Percentiles rank a stretch among this genome's conserved stretches.
phyloP scores from a whole-genome alignment of 805 yeast species.

The Lachancea lanzarotensis region DNA sequence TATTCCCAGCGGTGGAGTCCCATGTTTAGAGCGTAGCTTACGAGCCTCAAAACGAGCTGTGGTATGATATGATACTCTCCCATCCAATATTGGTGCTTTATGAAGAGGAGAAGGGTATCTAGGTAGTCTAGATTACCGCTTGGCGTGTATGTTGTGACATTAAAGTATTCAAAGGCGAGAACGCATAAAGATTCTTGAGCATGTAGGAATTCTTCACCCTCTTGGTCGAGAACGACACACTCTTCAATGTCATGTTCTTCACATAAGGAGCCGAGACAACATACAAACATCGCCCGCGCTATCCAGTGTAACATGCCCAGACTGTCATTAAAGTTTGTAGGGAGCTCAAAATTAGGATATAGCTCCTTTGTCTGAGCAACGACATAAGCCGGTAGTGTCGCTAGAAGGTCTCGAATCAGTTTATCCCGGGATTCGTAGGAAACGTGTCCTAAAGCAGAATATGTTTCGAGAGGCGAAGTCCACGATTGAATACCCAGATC shows the following conservation, averaged over 20 bases:
- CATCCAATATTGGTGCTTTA: constrained; percentile 23
- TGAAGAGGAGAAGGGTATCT: constrained; percentile 22
- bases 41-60: constrained; percentile 10
- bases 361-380: not conserved
- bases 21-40: constrained; percentile 19
- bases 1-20: constrained; percentile 32
- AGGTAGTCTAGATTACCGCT: constrained; percentile 19
- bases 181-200: constrained; percentile 6
- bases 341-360: not conserved
- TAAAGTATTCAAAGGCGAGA: constrained; percentile 8
- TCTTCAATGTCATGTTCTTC: not conserved
- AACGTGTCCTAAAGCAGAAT: not conserved
- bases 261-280: not conserved
- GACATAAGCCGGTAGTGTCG: constrained; percentile 1
- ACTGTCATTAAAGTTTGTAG: not conserved
- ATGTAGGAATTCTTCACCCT: not conserved
- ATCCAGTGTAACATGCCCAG: constrained; percentile 8
- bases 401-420: not conserved
- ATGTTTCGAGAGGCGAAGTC: constrained; percentile 8
- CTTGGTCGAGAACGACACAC: not conserved
- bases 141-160: constrained; percentile 1
- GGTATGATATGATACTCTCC: constrained; percentile 15
- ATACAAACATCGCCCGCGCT: not conserved
- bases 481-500: constrained; percentile 12
- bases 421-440: not conserved